Evolutionary conservation across 768 basidiomycete species (phyloP).

Genomic region (Gyrodon lividus): DNA sequence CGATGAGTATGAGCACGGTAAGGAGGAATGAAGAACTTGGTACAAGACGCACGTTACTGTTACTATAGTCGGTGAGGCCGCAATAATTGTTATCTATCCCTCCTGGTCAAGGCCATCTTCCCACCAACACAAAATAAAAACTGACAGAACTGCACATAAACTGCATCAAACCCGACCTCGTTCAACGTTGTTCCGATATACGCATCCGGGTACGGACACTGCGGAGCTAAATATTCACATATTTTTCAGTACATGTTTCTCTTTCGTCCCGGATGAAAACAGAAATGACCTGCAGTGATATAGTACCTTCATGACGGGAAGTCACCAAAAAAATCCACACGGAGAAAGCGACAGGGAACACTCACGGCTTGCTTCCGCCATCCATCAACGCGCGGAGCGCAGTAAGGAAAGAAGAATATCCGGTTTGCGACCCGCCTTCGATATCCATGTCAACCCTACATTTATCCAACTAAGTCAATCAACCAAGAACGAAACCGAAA

Average conservation of each 20-base stretch:
- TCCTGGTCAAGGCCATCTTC: neutral
- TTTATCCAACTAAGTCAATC: neutral
- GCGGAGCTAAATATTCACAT: conserved; percentile 26
- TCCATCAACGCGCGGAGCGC: conserved; percentile 28
- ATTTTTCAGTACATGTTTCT: conserved; percentile 2
- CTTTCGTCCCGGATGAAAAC: neutral
- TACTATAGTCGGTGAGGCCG: conserved; percentile 40
- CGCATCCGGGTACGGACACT: conserved; percentile 51
- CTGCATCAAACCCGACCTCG: conserved; percentile 44
- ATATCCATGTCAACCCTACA: conserved; percentile 45
- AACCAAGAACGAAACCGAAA: neutral
- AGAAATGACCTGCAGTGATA: conserved; percentile 39
- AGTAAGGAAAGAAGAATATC: conserved; percentile 30
- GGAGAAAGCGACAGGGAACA: neutral
- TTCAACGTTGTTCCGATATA: conserved; percentile 43
- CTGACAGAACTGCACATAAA: conserved; percentile 51
- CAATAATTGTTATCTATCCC: conserved; percentile 48
- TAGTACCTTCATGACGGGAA: conserved; percentile 35
- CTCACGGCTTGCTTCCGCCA: conserved; percentile 27
- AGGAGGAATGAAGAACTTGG: neutral
- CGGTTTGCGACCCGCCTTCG: conserved; percentile 40
- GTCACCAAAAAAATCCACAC: neutral
- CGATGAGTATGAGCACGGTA: conserved; percentile 2
- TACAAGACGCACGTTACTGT: conserved; percentile 32
- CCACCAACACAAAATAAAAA: conserved; percentile 13